Evolutionary conservation across 2,329 filamentous ascomycete species (phyloP).

Genomic region (Fusarium udum): DNA sequence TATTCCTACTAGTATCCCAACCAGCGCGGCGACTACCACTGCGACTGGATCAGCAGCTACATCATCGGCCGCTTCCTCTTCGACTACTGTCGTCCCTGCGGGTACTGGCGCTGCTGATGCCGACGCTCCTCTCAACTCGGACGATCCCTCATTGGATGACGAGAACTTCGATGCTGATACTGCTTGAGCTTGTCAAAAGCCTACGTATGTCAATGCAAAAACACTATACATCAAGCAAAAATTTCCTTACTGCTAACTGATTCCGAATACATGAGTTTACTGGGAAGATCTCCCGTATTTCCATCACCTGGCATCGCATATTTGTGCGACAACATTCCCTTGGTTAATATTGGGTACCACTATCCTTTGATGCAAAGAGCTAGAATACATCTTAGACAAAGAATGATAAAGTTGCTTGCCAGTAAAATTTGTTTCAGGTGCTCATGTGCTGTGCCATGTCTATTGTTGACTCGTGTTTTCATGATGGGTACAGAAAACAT

Average conservation of each 20-base stretch:
- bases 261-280: background rate
- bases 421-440: background rate
- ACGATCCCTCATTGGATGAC: background rate
- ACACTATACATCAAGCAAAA: background rate
- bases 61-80: background rate
- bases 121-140: background rate
- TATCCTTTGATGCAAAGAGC: background rate
- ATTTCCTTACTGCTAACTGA: background rate
- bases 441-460: too few relatives aligned
- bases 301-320: background rate
- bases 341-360: background rate
- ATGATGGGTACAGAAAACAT: background rate
- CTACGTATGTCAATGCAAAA: background rate
- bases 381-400: background rate
- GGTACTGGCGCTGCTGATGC: background rate
- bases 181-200: background rate
- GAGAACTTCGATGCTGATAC: background rate
- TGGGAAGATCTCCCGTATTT: too few relatives aligned
- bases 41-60: background rate
- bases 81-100: background rate
- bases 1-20: background rate
- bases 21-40: background rate
- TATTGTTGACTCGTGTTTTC: too few relatives aligned
- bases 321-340: background rate
- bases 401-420: background rate